These are phyloP conservation scores for Rhizophagus sp. DNA, from an alignment of 192 early-diverging fungal species.

Conservation along the genomic window DNA sequence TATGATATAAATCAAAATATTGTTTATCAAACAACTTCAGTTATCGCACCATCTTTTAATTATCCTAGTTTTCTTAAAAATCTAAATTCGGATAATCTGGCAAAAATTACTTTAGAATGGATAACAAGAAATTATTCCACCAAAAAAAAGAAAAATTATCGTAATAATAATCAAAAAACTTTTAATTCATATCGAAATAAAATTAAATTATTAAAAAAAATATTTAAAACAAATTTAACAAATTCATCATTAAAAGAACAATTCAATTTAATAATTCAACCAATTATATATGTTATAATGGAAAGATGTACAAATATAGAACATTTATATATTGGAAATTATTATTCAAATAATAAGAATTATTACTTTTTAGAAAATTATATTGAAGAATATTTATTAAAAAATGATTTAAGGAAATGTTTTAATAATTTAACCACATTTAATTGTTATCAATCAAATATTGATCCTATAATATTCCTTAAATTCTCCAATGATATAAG, in stretches of 20 bases:
- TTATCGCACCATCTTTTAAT: neutral
- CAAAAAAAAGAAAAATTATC: neutral
- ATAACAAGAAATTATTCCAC: neutral
- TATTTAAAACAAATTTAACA: neutral
- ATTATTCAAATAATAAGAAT: neutral
- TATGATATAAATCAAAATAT: neutral
- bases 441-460: neutral
- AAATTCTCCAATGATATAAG: neutral
- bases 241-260: neutral
- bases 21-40: too few relatives aligned
- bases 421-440: neutral
- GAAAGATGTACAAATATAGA: neutral
- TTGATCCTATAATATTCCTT: neutral
- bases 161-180: neutral
- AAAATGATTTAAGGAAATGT: neutral
- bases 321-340: neutral
- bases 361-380: neutral
- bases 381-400: neutral
- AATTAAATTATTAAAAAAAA: neutral
- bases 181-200: neutral
- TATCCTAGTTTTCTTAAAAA: neutral
- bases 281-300: neutral
- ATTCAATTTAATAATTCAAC: neutral
- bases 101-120: neutral
- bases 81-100: neutral